Evolutionary conservation across 805 yeast species (phyloP).

Genomic region (Starmerella vitae): DNA sequence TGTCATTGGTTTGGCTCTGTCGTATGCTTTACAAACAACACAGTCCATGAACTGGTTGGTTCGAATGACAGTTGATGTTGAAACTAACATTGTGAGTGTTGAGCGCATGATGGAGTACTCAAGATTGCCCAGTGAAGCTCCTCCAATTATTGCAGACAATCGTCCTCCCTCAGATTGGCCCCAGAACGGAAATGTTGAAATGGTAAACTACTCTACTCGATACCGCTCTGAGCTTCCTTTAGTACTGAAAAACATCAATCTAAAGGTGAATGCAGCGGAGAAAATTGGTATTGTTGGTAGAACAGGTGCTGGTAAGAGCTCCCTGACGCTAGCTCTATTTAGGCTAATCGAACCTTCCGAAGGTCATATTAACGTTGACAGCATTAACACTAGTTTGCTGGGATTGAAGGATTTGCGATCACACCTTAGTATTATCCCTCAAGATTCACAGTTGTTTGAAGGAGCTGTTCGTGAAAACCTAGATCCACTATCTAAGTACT

Average conservation of each 20-base stretch:
- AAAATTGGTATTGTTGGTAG: slow-evolving; percentile 94
- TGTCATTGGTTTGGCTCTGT: slow-evolving; percentile 81
- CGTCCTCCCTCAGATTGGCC: slow-evolving; percentile 60
- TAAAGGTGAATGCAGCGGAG: slow-evolving; percentile 58
- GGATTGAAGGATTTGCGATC: slow-evolving; percentile 71
- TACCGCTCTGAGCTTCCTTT: slow-evolving; percentile 73
- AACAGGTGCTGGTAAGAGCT: slow-evolving; percentile 92
- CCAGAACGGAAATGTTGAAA: slow-evolving; percentile 46
- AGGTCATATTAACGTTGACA: slow-evolving; percentile 65
- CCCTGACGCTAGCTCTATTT: slow-evolving; percentile 71
- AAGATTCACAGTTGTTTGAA: slow-evolving; percentile 83
- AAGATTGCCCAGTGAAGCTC: slow-evolving; percentile 71
- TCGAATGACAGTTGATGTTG: slow-evolving; percentile 97
- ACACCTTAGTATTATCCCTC: slow-evolving; percentile 74
- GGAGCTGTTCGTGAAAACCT: slow-evolving; percentile 75
- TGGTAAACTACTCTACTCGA: slow-evolving; percentile 64
- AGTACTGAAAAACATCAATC: slow-evolving; percentile 53
- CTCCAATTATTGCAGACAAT: slow-evolving; percentile 44
- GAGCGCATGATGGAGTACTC: slow-evolving; percentile 89
- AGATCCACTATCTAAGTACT: slow-evolving; percentile 59
- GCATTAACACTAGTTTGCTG: slow-evolving; percentile 46
- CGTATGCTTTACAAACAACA: slow-evolving; percentile 85
- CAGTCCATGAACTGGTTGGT: slow-evolving; percentile 95
- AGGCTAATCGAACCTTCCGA: slow-evolving; percentile 65
- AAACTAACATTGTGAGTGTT: slow-evolving; percentile 91